Conservation (phyloP, 2,329 filamentous ascomycete species). For the Fusarium papillatum region DNA sequence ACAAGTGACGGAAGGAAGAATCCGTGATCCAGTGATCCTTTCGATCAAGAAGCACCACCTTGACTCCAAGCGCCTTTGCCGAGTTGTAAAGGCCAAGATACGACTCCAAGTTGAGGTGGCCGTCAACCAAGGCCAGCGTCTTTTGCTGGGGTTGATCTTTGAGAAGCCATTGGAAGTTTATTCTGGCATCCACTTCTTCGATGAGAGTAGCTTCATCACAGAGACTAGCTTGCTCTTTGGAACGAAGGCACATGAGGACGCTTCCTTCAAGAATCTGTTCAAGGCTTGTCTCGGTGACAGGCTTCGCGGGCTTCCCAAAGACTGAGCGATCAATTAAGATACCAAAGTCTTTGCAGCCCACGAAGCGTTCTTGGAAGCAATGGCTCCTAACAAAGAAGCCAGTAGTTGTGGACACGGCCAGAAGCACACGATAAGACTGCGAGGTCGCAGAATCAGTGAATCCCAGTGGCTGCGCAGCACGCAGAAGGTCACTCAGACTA, state of each 20-base stretch:
- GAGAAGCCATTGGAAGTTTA: conserved; percentile 1
- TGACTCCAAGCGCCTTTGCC: conserved; percentile 2
- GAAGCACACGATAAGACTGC: background rate
- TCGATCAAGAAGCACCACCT: conserved; percentile 3
- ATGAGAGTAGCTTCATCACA: background rate
- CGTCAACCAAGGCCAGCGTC: conserved; percentile 1
- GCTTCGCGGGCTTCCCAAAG: background rate
- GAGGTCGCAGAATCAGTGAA: background rate
- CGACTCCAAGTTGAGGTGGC: conserved; percentile 3
- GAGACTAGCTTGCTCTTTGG: background rate
- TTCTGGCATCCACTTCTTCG: background rate
- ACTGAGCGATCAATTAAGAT: background rate
- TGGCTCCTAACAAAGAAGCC: background rate
- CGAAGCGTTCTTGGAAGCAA: background rate
- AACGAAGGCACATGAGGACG: background rate
- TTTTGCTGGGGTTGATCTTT: background rate
- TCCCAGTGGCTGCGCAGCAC: background rate
- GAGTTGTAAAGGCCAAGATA: conserved; percentile 4
- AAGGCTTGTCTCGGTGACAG: background rate
- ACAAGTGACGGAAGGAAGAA: background rate
- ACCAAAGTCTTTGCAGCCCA: conserved; percentile 1
- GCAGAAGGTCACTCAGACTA: background rate
- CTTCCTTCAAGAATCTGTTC: background rate
- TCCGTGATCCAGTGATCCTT: background rate
- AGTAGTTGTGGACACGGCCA: background rate